A percentile compares a stretch with the other conserved stretches of the same genome.
Conservation (phyloP, 805 yeast genomes). For the Candida bentonensis region DNA sequence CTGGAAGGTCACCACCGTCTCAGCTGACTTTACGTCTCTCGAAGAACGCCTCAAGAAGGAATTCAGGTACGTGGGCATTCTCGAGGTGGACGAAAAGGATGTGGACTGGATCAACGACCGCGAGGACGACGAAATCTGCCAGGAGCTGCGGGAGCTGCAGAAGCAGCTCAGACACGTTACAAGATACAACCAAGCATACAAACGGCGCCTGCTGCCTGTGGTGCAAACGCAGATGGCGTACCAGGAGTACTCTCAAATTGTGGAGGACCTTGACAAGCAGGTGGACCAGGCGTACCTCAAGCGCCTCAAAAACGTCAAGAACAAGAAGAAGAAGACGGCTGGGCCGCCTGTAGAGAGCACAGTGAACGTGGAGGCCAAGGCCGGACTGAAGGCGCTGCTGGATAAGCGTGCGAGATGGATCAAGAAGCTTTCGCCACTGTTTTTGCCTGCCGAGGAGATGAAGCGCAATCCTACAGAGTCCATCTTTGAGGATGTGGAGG, state of each 20-base stretch:
- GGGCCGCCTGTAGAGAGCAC: slow-evolving; percentile 1
- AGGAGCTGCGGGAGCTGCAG: slow-evolving; percentile 67
- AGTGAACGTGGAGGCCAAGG: slow-evolving; percentile 47
- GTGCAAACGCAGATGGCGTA: slow-evolving; percentile 85
- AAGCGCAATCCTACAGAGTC: slow-evolving; percentile 56
- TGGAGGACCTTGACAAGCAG: slow-evolving; percentile 92
- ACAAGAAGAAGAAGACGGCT: slow-evolving; percentile 35
- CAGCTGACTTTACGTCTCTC: slow-evolving; percentile 58
- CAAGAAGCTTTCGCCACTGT: slow-evolving; percentile 74
- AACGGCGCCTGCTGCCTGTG: slow-evolving; percentile 49
- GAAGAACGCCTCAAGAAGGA: slow-evolving; percentile 86
- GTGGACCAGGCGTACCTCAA: slow-evolving; percentile 88
- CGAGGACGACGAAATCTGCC: slow-evolving; percentile 90
- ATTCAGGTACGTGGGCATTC: slow-evolving; percentile 78
- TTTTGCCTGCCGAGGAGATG: slow-evolving; percentile 54
- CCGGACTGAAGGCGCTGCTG: slow-evolving; percentile 61
- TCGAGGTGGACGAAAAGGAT: slow-evolving; percentile 23
- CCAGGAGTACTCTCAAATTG: slow-evolving; percentile 81
- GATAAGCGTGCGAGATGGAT: slow-evolving; percentile 89
- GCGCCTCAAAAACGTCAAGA: slow-evolving; percentile 61
- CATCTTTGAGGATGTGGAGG: slow-evolving; percentile 38
- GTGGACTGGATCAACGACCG: slow-evolving; percentile 66
- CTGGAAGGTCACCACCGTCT: slow-evolving; percentile 24
- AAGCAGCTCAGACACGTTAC: slow-evolving; percentile 47
- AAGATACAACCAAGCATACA: slow-evolving; percentile 50